Conservation (phyloP, 192 early-diverging fungal genomes). For the Spizellomyces sp. region DNA sequence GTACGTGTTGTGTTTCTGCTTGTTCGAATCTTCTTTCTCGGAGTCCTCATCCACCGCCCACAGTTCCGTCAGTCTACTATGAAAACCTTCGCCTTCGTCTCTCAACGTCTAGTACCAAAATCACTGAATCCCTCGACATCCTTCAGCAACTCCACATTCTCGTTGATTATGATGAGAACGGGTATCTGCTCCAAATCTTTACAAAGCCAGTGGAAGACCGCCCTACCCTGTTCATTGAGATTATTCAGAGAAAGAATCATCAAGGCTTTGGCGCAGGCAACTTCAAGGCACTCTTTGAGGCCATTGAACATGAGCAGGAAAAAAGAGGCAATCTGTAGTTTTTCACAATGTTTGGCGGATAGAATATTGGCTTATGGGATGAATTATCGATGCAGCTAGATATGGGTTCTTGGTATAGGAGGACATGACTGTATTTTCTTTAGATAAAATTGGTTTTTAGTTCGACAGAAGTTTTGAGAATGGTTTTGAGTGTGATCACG, state of each 20-base stretch:
- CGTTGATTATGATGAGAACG: constrained; percentile 95
- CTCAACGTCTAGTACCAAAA: constrained; percentile 64
- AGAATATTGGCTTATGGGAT: too few species aligned
- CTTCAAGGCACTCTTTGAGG: constrained; percentile 97
- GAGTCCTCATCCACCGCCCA: neutral
- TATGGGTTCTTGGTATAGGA: too few species aligned
- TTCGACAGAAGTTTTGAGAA: too few species aligned
- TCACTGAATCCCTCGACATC: constrained; percentile 80
- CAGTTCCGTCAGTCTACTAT: constrained; percentile 84
- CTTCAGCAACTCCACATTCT: constrained; percentile 87
- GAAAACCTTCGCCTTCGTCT: constrained; percentile 78
- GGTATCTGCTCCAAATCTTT: constrained; percentile 92
- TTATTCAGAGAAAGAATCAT: constrained; percentile 95
- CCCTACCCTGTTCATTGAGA: constrained; percentile 95
- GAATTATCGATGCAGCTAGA: too few species aligned
- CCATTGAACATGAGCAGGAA: constrained; percentile 92
- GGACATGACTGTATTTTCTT: too few species aligned
- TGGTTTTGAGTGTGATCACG: too few species aligned
- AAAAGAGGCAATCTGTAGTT: constrained; percentile 64
- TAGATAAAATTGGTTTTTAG: too few species aligned
- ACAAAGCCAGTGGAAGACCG: constrained; percentile 92
- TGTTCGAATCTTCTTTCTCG: neutral
- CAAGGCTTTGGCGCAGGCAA: constrained; percentile 95
- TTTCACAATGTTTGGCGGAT: too few species aligned
- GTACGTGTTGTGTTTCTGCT: constrained; percentile 5